Evolutionary conservation across 1,139 yeast genomes (phyloP).

Genomic region (Yamadazyma pseudoaaseri): DNA sequence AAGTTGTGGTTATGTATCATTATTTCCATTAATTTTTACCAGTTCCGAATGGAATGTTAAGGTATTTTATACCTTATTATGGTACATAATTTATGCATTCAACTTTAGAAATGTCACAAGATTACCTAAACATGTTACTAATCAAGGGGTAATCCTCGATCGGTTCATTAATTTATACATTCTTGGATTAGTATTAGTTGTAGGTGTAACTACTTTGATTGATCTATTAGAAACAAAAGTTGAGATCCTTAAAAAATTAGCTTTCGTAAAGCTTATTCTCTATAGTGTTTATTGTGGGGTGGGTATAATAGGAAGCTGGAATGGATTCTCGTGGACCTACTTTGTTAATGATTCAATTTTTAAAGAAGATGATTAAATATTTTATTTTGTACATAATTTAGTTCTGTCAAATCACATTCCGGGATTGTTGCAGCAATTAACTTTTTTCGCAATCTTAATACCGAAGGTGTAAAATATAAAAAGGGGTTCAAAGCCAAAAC

Average conservation of each 20-base stretch:
- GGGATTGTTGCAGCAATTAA: conserved; percentile 7
- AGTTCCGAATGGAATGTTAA: conserved; percentile 79
- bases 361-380: conserved; percentile 7
- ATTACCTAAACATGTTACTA: conserved; percentile 51
- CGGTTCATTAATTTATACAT: conserved; percentile 67
- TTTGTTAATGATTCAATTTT: conserved; percentile 60
- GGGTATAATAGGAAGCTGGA: conserved; percentile 87
- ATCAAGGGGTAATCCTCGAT: conserved; percentile 58
- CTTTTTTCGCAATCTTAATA: too few relatives aligned
- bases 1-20: conserved; percentile 81
- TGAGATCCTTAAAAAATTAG: conserved; percentile 50
- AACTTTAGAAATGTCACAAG: conserved; percentile 67
- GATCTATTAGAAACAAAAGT: conserved; percentile 57
- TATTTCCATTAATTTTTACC: conserved; percentile 85
- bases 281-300: conserved; percentile 83
- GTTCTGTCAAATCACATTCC: too few relatives aligned
- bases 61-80: conserved; percentile 72
- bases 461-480: conserved; percentile 3
- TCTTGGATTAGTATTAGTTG: conserved; percentile 65
- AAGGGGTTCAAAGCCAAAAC: conserved; percentile 1
- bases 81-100: conserved; percentile 78
- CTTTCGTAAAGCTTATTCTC: conserved; percentile 77
- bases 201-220: conserved; percentile 51
- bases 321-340: conserved; percentile 84
- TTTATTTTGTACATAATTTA: neutral